A percentile compares a stretch with the other conserved stretches of the same genome.
phyloP scores from a whole-genome alignment of 2,329 filamentous ascomycete species.

The Myriosclerotinia scirpicola region DNA sequence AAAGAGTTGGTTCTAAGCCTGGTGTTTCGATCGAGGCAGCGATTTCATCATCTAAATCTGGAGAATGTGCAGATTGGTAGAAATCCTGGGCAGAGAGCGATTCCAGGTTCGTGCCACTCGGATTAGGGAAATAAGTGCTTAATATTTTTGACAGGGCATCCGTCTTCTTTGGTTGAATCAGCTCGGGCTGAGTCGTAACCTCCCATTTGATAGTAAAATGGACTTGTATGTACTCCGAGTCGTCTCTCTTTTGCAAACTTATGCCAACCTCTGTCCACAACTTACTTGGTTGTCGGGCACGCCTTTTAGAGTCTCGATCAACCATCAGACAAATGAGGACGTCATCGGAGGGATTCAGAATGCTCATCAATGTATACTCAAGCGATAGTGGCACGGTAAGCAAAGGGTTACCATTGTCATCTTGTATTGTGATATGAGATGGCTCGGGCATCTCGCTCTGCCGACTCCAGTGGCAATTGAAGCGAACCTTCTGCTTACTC shows the following conservation, averaged over 20 bases:
- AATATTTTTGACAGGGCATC: slow-evolving; percentile 35
- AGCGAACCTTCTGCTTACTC: slow-evolving; percentile 27
- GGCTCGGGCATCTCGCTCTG: not conserved
- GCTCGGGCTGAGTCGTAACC: slow-evolving; percentile 33
- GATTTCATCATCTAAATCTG: slow-evolving; percentile 47
- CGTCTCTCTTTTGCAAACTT: slow-evolving; percentile 29
- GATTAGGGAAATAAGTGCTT: slow-evolving; percentile 36
- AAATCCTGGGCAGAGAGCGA: slow-evolving; percentile 57
- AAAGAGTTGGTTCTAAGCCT: slow-evolving; percentile 54
- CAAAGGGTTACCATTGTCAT: slow-evolving; percentile 28
- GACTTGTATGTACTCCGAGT: slow-evolving; percentile 32
- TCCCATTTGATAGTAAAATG: slow-evolving; percentile 39
- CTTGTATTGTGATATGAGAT: slow-evolving; percentile 33
- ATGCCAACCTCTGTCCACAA: slow-evolving; percentile 37
- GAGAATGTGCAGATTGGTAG: slow-evolving; percentile 67
- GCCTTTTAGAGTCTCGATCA: slow-evolving; percentile 31
- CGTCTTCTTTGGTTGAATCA: slow-evolving; percentile 28
- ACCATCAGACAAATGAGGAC: slow-evolving; percentile 33
- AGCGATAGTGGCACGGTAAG: slow-evolving; percentile 28
- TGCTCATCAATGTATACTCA: not conserved
- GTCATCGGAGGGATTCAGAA: slow-evolving; percentile 27
- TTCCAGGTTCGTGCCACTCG: slow-evolving; percentile 25
- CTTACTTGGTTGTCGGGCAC: slow-evolving; percentile 31
- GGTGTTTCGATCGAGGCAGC: slow-evolving; percentile 46
- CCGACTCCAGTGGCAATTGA: slow-evolving; percentile 29